Conservation (phyloP, 345 rosid genomes). For the Durio zibethinus region DNA sequence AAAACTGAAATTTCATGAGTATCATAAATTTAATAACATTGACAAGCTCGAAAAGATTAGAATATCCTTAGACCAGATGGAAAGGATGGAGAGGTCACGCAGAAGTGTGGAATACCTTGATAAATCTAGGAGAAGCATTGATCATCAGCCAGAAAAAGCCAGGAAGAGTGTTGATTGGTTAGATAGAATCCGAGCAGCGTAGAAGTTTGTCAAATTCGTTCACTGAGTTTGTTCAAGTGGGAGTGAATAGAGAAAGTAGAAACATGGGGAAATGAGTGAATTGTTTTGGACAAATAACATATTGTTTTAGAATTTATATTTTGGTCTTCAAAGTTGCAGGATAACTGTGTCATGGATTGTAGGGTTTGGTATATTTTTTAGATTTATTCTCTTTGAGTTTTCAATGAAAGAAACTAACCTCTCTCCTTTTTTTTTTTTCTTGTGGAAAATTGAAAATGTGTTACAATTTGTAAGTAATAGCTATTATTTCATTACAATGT, state of each 20-base stretch:
- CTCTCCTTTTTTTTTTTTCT: not conserved
- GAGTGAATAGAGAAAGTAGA: not conserved
- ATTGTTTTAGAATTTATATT: not conserved
- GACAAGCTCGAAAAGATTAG: constrained; percentile 56
- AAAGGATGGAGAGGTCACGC: constrained; percentile 82
- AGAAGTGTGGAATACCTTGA: constrained; percentile 89
- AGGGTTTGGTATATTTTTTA: constrained; percentile 1
- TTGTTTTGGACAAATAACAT: not conserved
- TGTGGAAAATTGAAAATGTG: not conserved
- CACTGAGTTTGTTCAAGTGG: not conserved
- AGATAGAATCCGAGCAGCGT: constrained; percentile 33
- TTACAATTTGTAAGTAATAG: constrained; percentile 5
- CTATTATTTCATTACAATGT: not conserved
- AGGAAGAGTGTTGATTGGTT: constrained; percentile 85
- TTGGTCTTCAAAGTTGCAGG: not conserved
- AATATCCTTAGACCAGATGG: constrained; percentile 66
- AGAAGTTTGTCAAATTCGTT: too few relatives aligned
- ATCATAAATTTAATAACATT: constrained; percentile 48
- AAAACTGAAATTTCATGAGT: constrained; percentile 50
- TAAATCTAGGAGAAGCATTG: constrained; percentile 57
- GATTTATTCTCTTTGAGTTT: not conserved
- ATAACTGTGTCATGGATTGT: not conserved
- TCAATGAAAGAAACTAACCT: not conserved
- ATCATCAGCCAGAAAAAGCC: constrained; percentile 60
- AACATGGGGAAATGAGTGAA: not conserved